A percentile compares a stretch with the other conserved stretches of the same genome.
Conservation (phyloP, 768 basidiomycete genomes). For the Goffeauzyma gilvescens region DNA sequence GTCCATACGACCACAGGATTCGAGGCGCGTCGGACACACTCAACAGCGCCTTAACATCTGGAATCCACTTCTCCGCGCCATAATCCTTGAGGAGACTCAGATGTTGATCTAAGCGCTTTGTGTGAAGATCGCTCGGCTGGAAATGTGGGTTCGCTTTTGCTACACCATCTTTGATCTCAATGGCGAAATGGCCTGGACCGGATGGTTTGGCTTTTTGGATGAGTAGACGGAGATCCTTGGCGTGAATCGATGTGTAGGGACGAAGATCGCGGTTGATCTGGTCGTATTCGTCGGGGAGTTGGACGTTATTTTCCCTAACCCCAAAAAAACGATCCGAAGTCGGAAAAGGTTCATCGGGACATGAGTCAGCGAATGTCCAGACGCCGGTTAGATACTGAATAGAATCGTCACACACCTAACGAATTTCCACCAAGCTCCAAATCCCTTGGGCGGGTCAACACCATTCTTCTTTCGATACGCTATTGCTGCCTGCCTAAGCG, state of each 20-base stretch:
- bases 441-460: conserved; percentile 34
- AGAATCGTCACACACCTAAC: conserved; percentile 14
- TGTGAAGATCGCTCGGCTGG: no score
- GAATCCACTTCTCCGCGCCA: conserved; percentile 8
- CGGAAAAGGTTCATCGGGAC: background rate
- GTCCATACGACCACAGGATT: no score
- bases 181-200: no score
- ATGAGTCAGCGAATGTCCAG: no score
- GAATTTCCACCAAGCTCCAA: conserved; percentile 36
- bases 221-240: conserved; percentile 6
- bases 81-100: conserved; percentile 7
- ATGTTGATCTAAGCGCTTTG: no score
- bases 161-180: no score
- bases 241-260: conserved; percentile 10
- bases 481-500: conserved; percentile 32
- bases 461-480: conserved; percentile 33
- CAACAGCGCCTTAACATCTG: conserved; percentile 10
- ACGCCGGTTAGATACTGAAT: no score
- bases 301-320: conserved; percentile 16
- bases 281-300: conserved; percentile 29
- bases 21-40: conserved; percentile 11
- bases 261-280: conserved; percentile 19
- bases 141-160: no score
- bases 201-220: conserved; percentile 8
- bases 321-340: conserved; percentile 15